Evolutionary conservation across 768 basidiomycete genomes (phyloP).

Genomic region (Amanita pallidorosea): DNA sequence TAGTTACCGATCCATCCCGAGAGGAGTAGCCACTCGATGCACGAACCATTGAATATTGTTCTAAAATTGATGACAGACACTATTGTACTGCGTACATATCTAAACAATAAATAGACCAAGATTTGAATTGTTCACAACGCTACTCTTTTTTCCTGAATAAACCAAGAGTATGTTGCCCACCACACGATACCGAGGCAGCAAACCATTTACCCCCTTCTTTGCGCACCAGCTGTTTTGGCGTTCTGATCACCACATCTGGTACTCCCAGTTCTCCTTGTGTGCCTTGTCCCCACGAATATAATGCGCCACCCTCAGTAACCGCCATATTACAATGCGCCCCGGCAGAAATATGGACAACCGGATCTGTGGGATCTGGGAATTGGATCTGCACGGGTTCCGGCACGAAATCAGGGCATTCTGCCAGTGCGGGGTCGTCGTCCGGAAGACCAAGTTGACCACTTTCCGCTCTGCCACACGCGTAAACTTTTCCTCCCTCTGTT

Average conservation of each 20-base stretch:
- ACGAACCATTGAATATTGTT: not conserved
- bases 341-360: slow-evolving; percentile 52
- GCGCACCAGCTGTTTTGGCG: slow-evolving; percentile 58
- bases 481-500: slow-evolving; percentile 74
- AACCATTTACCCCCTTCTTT: slow-evolving; percentile 64
- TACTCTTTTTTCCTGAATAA: slow-evolving; percentile 53
- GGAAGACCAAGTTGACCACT: slow-evolving; percentile 74
- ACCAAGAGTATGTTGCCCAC: slow-evolving; percentile 71
- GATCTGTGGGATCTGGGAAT: slow-evolving; percentile 57
- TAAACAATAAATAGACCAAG: not conserved
- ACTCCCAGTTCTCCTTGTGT: slow-evolving; percentile 67
- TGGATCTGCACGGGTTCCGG: slow-evolving; percentile 52
- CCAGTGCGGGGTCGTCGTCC: slow-evolving; percentile 58
- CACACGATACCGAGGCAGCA: slow-evolving; percentile 56
- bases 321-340: slow-evolving; percentile 68
- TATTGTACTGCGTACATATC: not conserved
- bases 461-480: slow-evolving; percentile 77
- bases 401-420: slow-evolving; percentile 48
- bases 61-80: not conserved
- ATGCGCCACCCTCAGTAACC: slow-evolving; percentile 51
- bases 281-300: slow-evolving; percentile 76
- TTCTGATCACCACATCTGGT: slow-evolving; percentile 47
- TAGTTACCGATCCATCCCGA: too few relatives aligned
- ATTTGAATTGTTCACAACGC: slow-evolving; percentile 50
- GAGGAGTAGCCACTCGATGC: not conserved